Evolutionary conservation across 768 basidiomycete species (phyloP).

Genomic region (Termitomyces sp.): DNA sequence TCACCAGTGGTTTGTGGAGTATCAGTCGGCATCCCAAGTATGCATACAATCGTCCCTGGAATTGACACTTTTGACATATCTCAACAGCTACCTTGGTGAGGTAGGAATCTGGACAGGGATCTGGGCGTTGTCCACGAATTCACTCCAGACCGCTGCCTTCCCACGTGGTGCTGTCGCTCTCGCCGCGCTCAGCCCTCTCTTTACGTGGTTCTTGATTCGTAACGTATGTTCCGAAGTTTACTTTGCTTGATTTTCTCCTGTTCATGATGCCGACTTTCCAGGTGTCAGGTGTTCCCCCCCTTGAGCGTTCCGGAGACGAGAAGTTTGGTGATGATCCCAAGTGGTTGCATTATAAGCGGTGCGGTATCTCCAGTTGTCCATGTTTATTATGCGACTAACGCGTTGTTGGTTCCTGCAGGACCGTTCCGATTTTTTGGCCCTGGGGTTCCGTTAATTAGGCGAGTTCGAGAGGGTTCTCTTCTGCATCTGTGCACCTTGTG

Average conservation of each 20-base stretch:
- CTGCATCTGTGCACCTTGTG: no score
- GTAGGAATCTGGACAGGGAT: background rate
- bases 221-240: background rate
- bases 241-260: background rate
- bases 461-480: background rate
- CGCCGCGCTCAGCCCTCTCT: background rate
- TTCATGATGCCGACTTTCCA: background rate
- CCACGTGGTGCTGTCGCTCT: background rate
- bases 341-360: background rate
- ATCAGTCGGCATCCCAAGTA: conserved; percentile 72
- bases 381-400: background rate
- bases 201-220: background rate
- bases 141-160: background rate
- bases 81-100: background rate
- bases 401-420: background rate
- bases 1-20: conserved; percentile 62
- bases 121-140: background rate
- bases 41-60: conserved; percentile 6
- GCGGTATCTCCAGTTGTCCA: background rate
- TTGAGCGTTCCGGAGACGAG: background rate
- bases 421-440: background rate
- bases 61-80: background rate
- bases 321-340: background rate
- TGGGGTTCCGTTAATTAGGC: background rate
- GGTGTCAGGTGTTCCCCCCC: background rate